Percentiles rank a stretch among this genome's conserved stretches.
These are phyloP conservation scores for Macrotyloma uniflorum DNA, from an alignment of 306 rosid genomes.

Conservation along the genomic window DNA sequence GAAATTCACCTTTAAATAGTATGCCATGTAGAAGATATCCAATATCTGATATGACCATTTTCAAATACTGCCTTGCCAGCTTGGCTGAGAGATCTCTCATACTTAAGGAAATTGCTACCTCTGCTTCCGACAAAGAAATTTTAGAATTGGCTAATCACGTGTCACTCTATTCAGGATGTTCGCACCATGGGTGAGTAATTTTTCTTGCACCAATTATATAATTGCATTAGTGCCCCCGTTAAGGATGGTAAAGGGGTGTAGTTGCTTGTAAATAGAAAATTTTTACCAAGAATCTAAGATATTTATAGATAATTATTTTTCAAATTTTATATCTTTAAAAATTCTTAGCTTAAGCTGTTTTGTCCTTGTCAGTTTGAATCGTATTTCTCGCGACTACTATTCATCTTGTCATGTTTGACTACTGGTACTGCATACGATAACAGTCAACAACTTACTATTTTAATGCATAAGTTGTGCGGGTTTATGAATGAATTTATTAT, in stretches of 20 bases:
- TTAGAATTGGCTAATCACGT: conserved; percentile 68
- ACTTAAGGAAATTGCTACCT: conserved; percentile 84
- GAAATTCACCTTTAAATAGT: conserved; percentile 54
- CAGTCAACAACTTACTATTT: not conserved
- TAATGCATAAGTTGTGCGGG: not conserved
- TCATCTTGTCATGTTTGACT: not conserved
- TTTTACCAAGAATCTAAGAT: conserved; percentile 23
- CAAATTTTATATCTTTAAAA: conserved; percentile 12
- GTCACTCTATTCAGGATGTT: conserved; percentile 85
- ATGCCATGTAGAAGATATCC: conserved; percentile 56
- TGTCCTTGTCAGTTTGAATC: not conserved
- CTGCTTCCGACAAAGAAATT: conserved; percentile 66
- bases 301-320: conserved; percentile 9
- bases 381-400: not conserved
- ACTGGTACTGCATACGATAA: conserved; percentile 18
- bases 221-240: conserved; percentile 6
- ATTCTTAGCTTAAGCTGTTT: not conserved
- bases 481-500: not conserved
- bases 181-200: conserved; percentile 81
- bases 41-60: conserved; percentile 72
- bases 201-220: conserved; percentile 7
- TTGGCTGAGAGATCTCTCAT: conserved; percentile 77
- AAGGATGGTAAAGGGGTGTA: conserved; percentile 26
- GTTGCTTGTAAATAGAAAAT: conserved; percentile 28
- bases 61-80: conserved; percentile 84